Evolutionary conservation across 2,329 filamentous ascomycete species (phyloP).

Genomic region (Colletotrichum sansevieriae): DNA sequence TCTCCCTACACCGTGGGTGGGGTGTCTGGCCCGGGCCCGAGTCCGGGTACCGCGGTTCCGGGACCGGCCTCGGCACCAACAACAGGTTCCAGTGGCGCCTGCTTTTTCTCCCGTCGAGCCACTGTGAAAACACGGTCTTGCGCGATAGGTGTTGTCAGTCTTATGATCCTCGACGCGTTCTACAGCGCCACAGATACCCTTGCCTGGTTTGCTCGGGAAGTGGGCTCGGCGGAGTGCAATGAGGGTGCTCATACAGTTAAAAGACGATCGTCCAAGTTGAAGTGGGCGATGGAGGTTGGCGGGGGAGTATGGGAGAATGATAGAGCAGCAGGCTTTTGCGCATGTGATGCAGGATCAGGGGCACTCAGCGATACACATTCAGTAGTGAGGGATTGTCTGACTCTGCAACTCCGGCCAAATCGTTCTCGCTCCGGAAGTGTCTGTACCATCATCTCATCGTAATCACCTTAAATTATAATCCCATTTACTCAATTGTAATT

Average conservation of each 20-base stretch:
- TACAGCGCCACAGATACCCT: constrained; percentile 54
- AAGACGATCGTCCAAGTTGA: constrained; percentile 47
- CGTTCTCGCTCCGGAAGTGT: too few species aligned
- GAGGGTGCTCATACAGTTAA: constrained; percentile 48
- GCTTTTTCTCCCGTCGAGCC: constrained; percentile 2
- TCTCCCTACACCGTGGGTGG: not conserved
- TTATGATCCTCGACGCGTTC: constrained; percentile 53
- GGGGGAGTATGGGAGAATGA: constrained; percentile 52
- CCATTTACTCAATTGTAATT: not conserved
- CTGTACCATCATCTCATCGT: too few species aligned
- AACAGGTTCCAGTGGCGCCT: not conserved
- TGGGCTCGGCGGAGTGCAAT: constrained; percentile 29
- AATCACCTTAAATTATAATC: too few species aligned
- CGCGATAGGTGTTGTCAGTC: constrained; percentile 45
- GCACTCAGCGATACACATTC: not conserved
- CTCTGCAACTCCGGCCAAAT: not conserved
- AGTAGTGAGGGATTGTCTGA: not conserved
- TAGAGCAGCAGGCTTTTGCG: constrained; percentile 53
- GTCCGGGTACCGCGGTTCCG: not conserved
- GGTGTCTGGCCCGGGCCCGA: not conserved
- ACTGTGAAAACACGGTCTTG: constrained; percentile 13
- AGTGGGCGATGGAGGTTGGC: constrained; percentile 53
- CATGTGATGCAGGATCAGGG: constrained; percentile 38
- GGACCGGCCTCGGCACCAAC: constrained; percentile 5
- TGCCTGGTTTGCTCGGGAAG: constrained; percentile 36